A percentile compares a stretch with the other conserved stretches of the same genome.
Conservation (phyloP, 306 rosid species). For the Mimosa pudica region DNA sequence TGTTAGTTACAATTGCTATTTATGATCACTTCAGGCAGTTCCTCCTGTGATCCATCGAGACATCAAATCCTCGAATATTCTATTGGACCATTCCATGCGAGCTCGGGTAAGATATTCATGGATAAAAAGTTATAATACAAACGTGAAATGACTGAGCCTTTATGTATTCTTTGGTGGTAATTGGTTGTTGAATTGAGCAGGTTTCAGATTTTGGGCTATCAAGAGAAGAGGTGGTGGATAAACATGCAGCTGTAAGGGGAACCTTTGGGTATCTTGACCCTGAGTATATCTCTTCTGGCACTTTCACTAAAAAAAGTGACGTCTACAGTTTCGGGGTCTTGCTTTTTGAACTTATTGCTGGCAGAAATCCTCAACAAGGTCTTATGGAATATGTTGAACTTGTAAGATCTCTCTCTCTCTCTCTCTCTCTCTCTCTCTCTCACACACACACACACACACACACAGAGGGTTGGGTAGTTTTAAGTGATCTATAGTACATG, state of each 20-base stretch:
- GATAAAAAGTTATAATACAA: background rate
- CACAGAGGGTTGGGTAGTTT: background rate
- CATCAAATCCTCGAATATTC: conserved; percentile 87
- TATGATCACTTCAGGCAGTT: conserved; percentile 69
- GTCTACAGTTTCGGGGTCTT: conserved; percentile 95
- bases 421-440: too few species aligned
- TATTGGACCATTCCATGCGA: conserved; percentile 88
- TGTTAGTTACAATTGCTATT: conserved; percentile 1
- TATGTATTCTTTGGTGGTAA: background rate
- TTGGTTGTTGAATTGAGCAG: conserved; percentile 44
- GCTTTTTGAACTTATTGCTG: conserved; percentile 93
- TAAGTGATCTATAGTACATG: background rate
- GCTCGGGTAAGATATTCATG: conserved; percentile 69
- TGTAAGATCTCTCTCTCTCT: conserved; percentile 60
- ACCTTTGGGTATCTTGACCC: conserved; percentile 98
- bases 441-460: too few species aligned
- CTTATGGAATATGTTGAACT: conserved; percentile 97
- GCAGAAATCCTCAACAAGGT: conserved; percentile 98
- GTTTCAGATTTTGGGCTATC: conserved; percentile 99
- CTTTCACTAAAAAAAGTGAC: conserved; percentile 96
- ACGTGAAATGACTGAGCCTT: background rate
- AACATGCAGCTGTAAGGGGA: conserved; percentile 82
- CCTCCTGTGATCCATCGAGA: conserved; percentile 98
- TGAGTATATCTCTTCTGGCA: conserved; percentile 84
- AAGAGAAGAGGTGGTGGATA: conserved; percentile 93